Conservation (phyloP, 116 monocot species). For the Trichopus zeylanicus region DNA sequence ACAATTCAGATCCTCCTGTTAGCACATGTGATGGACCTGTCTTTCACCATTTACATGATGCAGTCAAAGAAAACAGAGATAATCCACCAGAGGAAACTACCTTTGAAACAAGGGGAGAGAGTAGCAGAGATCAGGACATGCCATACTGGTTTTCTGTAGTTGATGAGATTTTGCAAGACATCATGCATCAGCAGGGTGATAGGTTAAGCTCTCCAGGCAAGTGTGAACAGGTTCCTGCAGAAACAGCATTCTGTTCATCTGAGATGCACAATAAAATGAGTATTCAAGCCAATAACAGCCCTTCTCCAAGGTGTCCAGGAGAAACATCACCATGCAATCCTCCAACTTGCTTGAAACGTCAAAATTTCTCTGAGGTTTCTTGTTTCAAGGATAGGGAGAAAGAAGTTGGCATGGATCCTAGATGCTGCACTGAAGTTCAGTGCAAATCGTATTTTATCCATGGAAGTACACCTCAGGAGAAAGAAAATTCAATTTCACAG, state of each 20-base stretch:
- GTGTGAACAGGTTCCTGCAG: not conserved
- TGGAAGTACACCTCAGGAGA: slow-evolving; percentile 2
- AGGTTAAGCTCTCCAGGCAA: not conserved
- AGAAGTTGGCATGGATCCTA: too few species aligned
- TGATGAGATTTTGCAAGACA: not conserved
- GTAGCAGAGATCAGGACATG: not conserved
- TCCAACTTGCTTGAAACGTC: too few species aligned
- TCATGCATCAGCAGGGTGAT: slow-evolving; percentile 5
- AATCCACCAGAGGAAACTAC: slow-evolving; percentile 2
- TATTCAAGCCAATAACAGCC: slow-evolving; percentile 1
- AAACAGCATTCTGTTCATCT: not conserved
- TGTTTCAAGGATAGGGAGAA: too few species aligned
- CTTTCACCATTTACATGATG: slow-evolving; percentile 1
- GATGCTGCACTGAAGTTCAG: too few species aligned
- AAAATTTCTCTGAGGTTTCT: too few species aligned
- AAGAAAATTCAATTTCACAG: slow-evolving; percentile 3
- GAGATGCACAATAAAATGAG: not conserved
- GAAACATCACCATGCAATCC: too few species aligned
- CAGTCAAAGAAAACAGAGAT: slow-evolving; percentile 6
- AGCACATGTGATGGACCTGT: slow-evolving; percentile 6
- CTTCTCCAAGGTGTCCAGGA: slow-evolving; percentile 9
- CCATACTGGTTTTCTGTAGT: not conserved
- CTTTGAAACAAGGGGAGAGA: not conserved
- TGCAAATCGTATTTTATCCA: too few species aligned
- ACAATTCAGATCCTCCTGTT: slow-evolving; percentile 3